These are phyloP conservation scores for Cordyceps cateniannulata DNA, from an alignment of 2,329 filamentous ascomycete species.

Conservation along the genomic window DNA sequence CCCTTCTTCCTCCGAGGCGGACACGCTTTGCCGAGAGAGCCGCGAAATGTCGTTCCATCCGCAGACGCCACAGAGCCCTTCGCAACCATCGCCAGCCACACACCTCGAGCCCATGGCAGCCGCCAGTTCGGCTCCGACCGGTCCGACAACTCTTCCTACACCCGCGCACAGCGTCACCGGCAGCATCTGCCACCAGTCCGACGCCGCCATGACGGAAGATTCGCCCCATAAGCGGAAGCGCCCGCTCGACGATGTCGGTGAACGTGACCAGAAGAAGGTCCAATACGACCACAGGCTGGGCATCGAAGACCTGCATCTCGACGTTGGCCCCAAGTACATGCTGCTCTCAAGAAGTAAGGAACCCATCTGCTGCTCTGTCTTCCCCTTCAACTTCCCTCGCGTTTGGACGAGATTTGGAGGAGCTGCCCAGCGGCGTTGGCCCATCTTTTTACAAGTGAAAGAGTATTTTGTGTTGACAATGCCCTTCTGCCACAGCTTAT, in stretches of 20 bases:
- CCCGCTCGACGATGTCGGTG: slow-evolving; percentile 47
- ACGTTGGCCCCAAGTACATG: slow-evolving; percentile 62
- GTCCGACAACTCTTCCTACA: slow-evolving; percentile 44
- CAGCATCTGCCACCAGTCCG: slow-evolving; percentile 38
- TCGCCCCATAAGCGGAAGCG: slow-evolving; percentile 58
- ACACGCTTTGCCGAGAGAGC: slow-evolving; percentile 3
- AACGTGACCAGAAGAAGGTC: slow-evolving; percentile 54
- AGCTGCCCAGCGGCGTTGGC: slow-evolving; percentile 20
- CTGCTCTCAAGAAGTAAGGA: slow-evolving; percentile 62
- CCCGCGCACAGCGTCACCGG: slow-evolving; percentile 58
- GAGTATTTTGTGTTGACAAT: slow-evolving; percentile 15
- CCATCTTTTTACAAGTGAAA: slow-evolving; percentile 18
- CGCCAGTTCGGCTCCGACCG: slow-evolving; percentile 37
- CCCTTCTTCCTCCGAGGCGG: neutral
- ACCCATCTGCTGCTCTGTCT: slow-evolving; percentile 31
- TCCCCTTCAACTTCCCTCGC: slow-evolving; percentile 13
- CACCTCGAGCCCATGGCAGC: slow-evolving; percentile 40
- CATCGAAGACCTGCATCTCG: slow-evolving; percentile 58
- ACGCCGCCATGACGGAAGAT: slow-evolving; percentile 43
- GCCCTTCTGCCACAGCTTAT: slow-evolving; percentile 32
- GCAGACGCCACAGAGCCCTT: slow-evolving; percentile 62
- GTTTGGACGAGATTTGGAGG: slow-evolving; percentile 14
- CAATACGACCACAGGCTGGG: slow-evolving; percentile 55
- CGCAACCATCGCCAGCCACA: slow-evolving; percentile 51
- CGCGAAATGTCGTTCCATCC: slow-evolving; percentile 58